These are phyloP conservation scores for Boletus rufocinnamomeus DNA, from an alignment of 768 basidiomycete species.

Conservation along the genomic window DNA sequence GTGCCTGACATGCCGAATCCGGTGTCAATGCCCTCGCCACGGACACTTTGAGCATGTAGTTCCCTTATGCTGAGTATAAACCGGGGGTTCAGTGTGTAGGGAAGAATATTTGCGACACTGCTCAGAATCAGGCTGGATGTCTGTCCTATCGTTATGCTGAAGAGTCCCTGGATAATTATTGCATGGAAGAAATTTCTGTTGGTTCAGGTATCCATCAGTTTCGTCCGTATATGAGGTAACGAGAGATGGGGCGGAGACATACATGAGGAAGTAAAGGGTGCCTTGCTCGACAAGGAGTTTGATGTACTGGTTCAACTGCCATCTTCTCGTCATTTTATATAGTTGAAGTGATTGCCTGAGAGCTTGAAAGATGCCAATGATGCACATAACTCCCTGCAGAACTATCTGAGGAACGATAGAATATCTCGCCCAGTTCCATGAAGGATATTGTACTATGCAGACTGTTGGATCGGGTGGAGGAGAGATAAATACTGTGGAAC, in stretches of 20 bases:
- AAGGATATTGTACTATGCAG: slow-evolving; percentile 4
- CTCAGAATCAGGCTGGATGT: background rate
- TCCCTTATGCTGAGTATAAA: slow-evolving; percentile 13
- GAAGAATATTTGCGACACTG: background rate
- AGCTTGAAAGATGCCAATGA: background rate
- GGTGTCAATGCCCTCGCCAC: background rate
- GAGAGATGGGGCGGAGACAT: background rate
- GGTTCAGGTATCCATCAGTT: background rate
- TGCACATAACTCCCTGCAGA: slow-evolving; percentile 8
- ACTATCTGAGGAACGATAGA: background rate
- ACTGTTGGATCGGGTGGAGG: background rate
- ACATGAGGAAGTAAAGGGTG: slow-evolving; percentile 12
- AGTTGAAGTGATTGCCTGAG: background rate
- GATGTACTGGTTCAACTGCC: slow-evolving; percentile 13
- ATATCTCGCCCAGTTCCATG: slow-evolving; percentile 7
- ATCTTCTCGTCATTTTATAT: background rate
- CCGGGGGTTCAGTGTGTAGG: slow-evolving; percentile 4
- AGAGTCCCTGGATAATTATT: background rate
- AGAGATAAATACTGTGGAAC: background rate
- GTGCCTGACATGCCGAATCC: slow-evolving; percentile 8
- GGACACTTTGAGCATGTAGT: background rate
- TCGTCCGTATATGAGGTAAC: background rate
- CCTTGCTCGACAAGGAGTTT: slow-evolving; percentile 8
- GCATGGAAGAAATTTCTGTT: slow-evolving; percentile 4
- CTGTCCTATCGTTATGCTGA: background rate